Percentiles rank a stretch among this genome's conserved stretches.
Evolutionary conservation across 2,329 filamentous ascomycete genomes (phyloP).

Genomic region (Colletotrichum sublineola): DNA sequence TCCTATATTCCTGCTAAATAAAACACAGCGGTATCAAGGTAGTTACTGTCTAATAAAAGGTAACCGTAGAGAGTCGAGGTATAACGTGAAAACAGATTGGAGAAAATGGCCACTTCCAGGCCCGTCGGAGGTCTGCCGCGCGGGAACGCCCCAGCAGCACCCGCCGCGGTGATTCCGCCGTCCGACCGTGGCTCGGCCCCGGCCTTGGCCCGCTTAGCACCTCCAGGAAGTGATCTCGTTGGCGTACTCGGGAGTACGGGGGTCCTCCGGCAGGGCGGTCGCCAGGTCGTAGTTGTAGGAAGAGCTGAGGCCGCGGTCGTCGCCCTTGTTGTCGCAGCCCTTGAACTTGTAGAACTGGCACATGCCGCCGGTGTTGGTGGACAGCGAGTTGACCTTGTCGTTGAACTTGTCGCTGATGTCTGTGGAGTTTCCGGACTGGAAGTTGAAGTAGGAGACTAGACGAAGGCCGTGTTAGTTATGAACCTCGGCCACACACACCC

Average conservation of each 20-base stretch:
- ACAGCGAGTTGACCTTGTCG: conserved; percentile 30
- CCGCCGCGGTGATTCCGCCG: too few species aligned
- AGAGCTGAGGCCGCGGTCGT: conserved; percentile 34
- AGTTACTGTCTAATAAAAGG: too few species aligned
- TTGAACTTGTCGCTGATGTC: conserved; percentile 23
- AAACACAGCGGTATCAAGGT: too few species aligned
- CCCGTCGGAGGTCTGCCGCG: too few species aligned
- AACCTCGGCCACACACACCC: too few species aligned
- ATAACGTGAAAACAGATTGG: too few species aligned
- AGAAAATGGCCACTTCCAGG: too few species aligned
- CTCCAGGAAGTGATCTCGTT: conserved; percentile 38
- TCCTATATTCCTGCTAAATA: too few species aligned
- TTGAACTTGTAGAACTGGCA: conserved; percentile 37
- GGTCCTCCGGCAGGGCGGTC: conserved; percentile 26
- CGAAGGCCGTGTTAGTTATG: background rate
- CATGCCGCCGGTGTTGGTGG: conserved; percentile 34
- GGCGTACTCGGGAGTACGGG: conserved; percentile 32
- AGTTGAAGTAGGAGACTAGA: conserved; percentile 33
- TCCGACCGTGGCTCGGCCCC: background rate
- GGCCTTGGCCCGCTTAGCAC: conserved; percentile 1
- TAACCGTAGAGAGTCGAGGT: too few species aligned
- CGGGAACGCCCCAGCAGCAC: too few species aligned
- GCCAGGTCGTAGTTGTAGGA: conserved; percentile 36
- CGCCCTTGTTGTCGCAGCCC: conserved; percentile 38
- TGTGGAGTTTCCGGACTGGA: conserved; percentile 22